A percentile compares a stretch with the other conserved stretches of the same genome.
Evolutionary conservation across 257 asterid species (phyloP).

Genomic region (Salvia miltiorrhiza): DNA sequence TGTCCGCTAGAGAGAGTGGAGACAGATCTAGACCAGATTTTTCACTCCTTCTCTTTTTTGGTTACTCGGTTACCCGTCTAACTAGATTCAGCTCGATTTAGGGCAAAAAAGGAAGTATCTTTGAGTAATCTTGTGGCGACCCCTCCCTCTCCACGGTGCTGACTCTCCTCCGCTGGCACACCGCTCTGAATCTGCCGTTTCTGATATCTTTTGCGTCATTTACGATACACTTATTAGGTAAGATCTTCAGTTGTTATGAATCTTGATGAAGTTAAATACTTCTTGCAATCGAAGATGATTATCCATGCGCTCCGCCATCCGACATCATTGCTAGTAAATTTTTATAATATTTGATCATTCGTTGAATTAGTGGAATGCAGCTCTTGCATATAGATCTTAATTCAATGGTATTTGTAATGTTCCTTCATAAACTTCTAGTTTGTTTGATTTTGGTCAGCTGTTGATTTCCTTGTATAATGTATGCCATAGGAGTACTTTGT

Average conservation of each 20-base stretch:
- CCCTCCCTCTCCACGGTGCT: slow-evolving; percentile 3
- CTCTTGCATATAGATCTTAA: background rate
- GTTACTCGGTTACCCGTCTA: too few relatives aligned
- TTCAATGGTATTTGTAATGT: background rate
- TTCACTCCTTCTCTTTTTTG: too few relatives aligned
- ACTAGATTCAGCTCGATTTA: background rate
- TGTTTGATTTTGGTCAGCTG: background rate
- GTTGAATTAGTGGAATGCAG: background rate
- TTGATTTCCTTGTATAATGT: background rate
- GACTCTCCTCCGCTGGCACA: slow-evolving; percentile 6
- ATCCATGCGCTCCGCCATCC: background rate
- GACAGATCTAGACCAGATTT: too few relatives aligned
- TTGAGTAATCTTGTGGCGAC: background rate
- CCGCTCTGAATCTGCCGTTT: background rate
- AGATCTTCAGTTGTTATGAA: background rate
- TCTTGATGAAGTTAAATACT: background rate
- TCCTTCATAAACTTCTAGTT: background rate
- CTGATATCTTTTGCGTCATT: background rate
- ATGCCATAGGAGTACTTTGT: slow-evolving; percentile 11
- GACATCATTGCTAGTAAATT: background rate
- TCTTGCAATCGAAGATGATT: background rate
- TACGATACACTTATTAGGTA: background rate
- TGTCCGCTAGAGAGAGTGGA: too few relatives aligned
- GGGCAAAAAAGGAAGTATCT: background rate
- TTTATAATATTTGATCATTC: background rate